Conservation (phyloP, 805 yeast species). For the Ogataea siamensis region DNA sequence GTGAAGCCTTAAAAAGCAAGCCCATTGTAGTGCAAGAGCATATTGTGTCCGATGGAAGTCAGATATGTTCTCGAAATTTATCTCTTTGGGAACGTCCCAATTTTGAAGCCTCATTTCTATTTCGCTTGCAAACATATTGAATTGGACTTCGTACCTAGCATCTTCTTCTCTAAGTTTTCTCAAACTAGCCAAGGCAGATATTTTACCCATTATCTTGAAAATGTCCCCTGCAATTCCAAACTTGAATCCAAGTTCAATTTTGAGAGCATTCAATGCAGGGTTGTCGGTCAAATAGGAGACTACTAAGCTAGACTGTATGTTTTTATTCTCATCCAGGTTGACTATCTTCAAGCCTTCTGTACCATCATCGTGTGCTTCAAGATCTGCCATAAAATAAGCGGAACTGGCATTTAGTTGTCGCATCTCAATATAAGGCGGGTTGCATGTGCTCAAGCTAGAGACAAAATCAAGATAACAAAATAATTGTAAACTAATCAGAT, state of each 20-base stretch:
- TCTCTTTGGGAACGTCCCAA: conserved; percentile 25
- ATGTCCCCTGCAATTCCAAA: conserved; percentile 34
- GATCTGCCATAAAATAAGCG: no score
- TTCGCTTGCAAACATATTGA: conserved; percentile 26
- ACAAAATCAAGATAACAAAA: conserved; percentile 33
- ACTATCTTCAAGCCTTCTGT: conserved; percentile 5
- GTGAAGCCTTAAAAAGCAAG: conserved; percentile 31
- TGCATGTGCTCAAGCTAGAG: conserved; percentile 31
- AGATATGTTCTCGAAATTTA: conserved; percentile 20
- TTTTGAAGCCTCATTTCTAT: conserved; percentile 33
- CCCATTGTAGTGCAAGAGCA: conserved; percentile 33
- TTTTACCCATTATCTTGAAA: conserved; percentile 30
- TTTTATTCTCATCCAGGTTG: conserved; percentile 6
- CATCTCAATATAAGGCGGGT: conserved; percentile 25
- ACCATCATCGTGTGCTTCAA: no score
- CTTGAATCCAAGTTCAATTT: conserved; percentile 30
- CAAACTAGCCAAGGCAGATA: conserved; percentile 29
- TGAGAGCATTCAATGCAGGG: conserved; percentile 25
- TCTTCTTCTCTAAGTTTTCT: conserved; percentile 20
- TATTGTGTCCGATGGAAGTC: conserved; percentile 25
- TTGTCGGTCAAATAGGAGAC: conserved; percentile 11
- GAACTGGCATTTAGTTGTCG: conserved; percentile 13
- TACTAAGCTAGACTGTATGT: conserved; percentile 9
- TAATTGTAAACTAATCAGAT: conserved; percentile 29
- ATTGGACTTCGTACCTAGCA: conserved; percentile 24